phyloP scores from a whole-genome alignment of 1,284 basidiomycete genomes.

The Apiotrichum montevideense region DNA sequence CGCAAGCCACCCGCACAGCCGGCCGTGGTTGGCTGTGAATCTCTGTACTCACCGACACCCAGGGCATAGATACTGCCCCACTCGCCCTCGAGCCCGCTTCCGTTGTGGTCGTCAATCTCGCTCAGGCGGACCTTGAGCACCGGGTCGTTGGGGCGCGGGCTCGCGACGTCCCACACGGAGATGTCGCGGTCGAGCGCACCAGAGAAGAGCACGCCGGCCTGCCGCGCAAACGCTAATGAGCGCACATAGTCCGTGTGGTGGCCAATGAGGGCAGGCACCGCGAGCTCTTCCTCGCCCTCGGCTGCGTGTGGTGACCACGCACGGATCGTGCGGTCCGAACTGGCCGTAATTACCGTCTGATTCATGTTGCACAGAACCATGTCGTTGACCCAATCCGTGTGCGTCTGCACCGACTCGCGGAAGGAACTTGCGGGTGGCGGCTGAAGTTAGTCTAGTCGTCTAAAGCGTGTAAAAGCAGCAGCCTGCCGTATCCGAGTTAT shows the following conservation, averaged over 20 bases:
- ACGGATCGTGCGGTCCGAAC: constrained; percentile 90
- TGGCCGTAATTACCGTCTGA: constrained; percentile 90
- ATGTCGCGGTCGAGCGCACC: constrained; percentile 91
- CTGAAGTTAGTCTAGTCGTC: constrained; percentile 5
- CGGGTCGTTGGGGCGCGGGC: constrained; percentile 43
- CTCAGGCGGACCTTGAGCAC: constrained; percentile 39
- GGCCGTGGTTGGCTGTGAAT: no score
- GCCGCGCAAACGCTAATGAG: constrained; percentile 69
- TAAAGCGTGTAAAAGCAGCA: no score
- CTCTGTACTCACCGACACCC: constrained; percentile 50
- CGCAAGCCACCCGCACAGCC: no score
- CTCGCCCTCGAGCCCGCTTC: constrained; percentile 38
- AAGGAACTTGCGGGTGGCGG: constrained; percentile 51
- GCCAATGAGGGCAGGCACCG: constrained; percentile 63
- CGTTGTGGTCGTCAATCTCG: constrained; percentile 34
- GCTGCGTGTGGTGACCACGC: constrained; percentile 79
- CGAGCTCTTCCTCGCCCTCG: constrained; percentile 48
- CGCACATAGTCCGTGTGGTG: constrained; percentile 87
- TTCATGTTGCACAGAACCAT: constrained; percentile 86
- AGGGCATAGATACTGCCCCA: constrained; percentile 76
- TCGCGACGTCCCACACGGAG: constrained; percentile 85
- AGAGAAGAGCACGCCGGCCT: constrained; percentile 80
- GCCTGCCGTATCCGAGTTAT: neutral
- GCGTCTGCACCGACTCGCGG: constrained; percentile 75
- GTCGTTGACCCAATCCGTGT: constrained; percentile 96